Evolutionary conservation across 2,329 filamentous ascomycete genomes (phyloP), one percentile per base, ranked within the genome.

Genomic region (Aspergillus alliaceus): DNA sequence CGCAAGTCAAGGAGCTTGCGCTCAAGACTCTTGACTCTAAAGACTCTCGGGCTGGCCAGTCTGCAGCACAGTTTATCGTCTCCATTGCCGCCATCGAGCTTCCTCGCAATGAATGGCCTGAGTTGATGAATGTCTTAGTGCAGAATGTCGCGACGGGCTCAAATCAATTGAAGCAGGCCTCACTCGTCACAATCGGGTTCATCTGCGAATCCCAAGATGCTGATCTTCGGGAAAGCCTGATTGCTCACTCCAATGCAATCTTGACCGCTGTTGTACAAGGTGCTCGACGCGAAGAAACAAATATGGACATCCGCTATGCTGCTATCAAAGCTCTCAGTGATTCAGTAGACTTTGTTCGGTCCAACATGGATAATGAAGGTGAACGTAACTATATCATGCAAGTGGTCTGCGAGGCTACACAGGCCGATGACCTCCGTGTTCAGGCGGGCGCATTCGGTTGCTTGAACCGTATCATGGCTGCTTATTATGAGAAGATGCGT

Each of bases 341-440:
- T 77, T 97, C 93, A 37, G 88, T 98, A 59, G 95, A 99, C 77
- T 99, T 99, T 71, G 93, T 99, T 57, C 87, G 92, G 64, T 96
- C 91, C 79, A 99, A 99, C 81, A 99, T 99, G 78, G 96, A 97
- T 79, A 95, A 98, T 70, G 95, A 99, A 78, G 95, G 93, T 69
- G 95, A 99, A 83, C 89, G 95, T 66, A 99, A 99, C 81, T 99
- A 98, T 82, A 99, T 99, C 72, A 99, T 99, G 95, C 95, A 99
- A 81, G 95, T 99, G 64, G 91, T 99, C 70, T 99, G 95, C 79
- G 95, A 99, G 82, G 95, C 95, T 67, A 99, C 95, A 54, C 95
- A 99, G 80, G 92, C 93, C 67, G 84, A 90, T 1, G 95, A 99
- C 76, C 86, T 85, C 58, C 86, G 92, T 72, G 96, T 99, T 75